A percentile compares a stretch with the other conserved stretches of the same genome.
Conservation (phyloP, 2,329 filamentous ascomycete species). For the Exserohilum turcica region DNA sequence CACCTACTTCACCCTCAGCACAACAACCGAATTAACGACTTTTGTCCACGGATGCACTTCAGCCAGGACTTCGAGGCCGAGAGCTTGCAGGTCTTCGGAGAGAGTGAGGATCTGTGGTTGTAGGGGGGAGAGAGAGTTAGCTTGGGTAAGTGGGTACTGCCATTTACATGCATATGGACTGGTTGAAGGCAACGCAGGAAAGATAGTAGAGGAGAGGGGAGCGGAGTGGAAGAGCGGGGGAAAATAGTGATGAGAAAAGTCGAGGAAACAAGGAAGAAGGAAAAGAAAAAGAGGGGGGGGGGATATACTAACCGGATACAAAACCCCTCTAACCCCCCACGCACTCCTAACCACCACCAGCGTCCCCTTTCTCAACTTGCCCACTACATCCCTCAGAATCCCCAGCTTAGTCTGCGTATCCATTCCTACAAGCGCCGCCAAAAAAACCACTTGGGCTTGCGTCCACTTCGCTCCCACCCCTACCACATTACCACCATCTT, state of each 20-base stretch:
- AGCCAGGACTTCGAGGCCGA: constrained; percentile 49
- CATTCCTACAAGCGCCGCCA: constrained; percentile 57
- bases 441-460: constrained; percentile 54
- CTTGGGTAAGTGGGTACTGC: too few relatives aligned
- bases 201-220: too few relatives aligned
- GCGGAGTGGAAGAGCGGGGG: too few relatives aligned
- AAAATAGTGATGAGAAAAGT: too few relatives aligned
- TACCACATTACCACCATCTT: too few relatives aligned
- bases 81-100: constrained; percentile 34
- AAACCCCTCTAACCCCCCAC: constrained; percentile 50
- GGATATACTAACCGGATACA: constrained; percentile 59
- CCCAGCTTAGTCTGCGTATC: constrained; percentile 51
- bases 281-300: too few relatives aligned
- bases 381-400: constrained; percentile 47
- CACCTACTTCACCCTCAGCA: constrained; percentile 40
- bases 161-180: too few relatives aligned
- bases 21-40: constrained; percentile 58
- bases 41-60: constrained; percentile 57
- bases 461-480: too few relatives aligned
- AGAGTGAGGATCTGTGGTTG: constrained; percentile 47
- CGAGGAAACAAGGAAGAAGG: too few relatives aligned
- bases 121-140: not conserved
- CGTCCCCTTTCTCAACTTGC: constrained; percentile 50
- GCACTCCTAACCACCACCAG: constrained; percentile 56
- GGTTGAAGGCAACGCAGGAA: too few relatives aligned